Conservation (phyloP, 306 rosid genomes). For the Pterocarpus macrocarpus region DNA sequence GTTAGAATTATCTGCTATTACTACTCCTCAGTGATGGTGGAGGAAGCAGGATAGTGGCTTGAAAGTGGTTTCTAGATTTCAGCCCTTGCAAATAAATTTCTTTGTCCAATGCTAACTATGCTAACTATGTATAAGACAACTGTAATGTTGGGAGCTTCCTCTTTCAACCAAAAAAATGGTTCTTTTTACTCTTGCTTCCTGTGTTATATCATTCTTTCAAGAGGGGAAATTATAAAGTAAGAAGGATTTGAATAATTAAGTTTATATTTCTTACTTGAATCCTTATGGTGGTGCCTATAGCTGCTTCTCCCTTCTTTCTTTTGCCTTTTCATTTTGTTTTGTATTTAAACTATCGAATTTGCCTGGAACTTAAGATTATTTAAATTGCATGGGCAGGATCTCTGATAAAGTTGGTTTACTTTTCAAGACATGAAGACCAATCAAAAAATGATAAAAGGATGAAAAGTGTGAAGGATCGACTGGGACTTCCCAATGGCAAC, state of each 20-base stretch:
- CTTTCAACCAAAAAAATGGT: neutral
- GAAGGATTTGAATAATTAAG: neutral
- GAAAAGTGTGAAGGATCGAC: constrained; percentile 58
- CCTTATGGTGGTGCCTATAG: neutral
- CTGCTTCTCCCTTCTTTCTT: neutral
- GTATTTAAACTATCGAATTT: constrained; percentile 18
- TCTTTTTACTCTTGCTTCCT: neutral
- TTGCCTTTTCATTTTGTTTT: neutral
- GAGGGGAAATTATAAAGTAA: neutral
- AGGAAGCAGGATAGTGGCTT: neutral
- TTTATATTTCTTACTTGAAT: neutral
- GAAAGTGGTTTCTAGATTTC: too few species aligned
- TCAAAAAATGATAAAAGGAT: constrained; percentile 70
- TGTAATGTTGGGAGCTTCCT: neutral
- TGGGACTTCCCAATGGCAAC: constrained; percentile 68
- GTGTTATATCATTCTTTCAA: neutral
- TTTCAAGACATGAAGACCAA: constrained; percentile 77
- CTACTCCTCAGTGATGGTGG: neutral
- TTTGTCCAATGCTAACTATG: neutral
- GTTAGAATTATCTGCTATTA: constrained; percentile 7
- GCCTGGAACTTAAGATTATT: constrained; percentile 21
- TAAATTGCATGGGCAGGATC: constrained; percentile 63
- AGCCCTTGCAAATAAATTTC: neutral
- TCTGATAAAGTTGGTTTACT: constrained; percentile 86
- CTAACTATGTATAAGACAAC: neutral